Evolutionary conservation across 2,329 filamentous ascomycete species (phyloP).

Genomic region (Elsinoe batatas): DNA sequence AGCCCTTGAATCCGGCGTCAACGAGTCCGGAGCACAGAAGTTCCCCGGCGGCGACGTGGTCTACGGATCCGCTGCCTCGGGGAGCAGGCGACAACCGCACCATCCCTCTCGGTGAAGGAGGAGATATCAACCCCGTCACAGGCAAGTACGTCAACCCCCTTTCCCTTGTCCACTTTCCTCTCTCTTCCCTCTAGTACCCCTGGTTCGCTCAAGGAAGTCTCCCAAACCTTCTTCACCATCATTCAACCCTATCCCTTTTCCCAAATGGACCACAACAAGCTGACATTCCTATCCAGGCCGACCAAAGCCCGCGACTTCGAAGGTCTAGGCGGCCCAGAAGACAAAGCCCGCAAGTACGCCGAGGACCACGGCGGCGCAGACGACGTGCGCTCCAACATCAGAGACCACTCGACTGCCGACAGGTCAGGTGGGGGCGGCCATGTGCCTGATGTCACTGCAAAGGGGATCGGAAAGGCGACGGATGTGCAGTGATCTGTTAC

Average conservation of each 20-base stretch:
- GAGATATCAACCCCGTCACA: constrained; percentile 31
- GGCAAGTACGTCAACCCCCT: constrained; percentile 27
- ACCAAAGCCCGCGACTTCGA: constrained; percentile 42
- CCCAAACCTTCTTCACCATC: too few relatives aligned
- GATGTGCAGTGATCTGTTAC: neutral
- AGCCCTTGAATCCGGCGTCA: constrained; percentile 40
- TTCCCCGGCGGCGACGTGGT: constrained; percentile 38
- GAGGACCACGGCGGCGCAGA: constrained; percentile 32
- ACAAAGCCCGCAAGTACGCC: constrained; percentile 31
- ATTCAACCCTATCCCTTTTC: too few relatives aligned
- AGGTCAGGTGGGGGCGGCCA: neutral
- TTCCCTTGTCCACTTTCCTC: neutral
- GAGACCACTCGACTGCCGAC: neutral
- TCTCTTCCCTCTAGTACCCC: neutral
- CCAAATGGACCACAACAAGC: neutral
- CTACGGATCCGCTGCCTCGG: constrained; percentile 35
- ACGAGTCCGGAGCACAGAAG: constrained; percentile 30
- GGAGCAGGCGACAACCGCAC: constrained; percentile 39
- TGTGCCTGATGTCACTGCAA: neutral
- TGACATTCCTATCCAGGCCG: constrained; percentile 20
- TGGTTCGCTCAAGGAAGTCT: too few relatives aligned
- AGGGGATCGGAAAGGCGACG: neutral
- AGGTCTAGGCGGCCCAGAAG: constrained; percentile 39
- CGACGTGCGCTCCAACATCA: constrained; percentile 31
- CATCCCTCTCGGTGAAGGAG: constrained; percentile 39